Conservation (phyloP, 305 asterid genomes). For the Plantago lanceolata region DNA sequence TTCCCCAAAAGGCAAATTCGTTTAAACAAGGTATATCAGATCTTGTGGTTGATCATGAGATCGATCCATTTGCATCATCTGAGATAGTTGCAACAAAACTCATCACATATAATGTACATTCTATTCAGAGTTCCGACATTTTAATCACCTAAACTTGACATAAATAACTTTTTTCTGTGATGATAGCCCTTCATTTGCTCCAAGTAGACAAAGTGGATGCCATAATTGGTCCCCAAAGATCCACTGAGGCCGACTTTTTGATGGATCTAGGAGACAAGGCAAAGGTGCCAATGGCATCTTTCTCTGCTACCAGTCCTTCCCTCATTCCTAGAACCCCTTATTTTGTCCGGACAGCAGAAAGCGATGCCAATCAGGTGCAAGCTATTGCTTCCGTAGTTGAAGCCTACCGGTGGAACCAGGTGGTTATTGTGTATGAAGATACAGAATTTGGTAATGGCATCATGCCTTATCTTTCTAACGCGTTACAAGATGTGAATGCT, state of each 20-base stretch:
- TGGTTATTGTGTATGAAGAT: constrained; percentile 38
- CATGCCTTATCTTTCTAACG: constrained; percentile 19
- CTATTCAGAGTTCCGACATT: too few species aligned
- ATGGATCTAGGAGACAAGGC: constrained; percentile 48
- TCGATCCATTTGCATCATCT: too few species aligned
- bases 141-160: too few species aligned
- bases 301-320: constrained; percentile 52
- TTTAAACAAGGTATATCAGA: too few species aligned
- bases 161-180: too few species aligned
- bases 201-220: constrained; percentile 39
- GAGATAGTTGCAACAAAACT: too few species aligned
- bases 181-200: constrained; percentile 37
- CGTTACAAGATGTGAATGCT: constrained; percentile 19
- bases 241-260: constrained; percentile 41
- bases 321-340: constrained; percentile 33
- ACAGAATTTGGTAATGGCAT: constrained; percentile 45
- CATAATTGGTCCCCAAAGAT: constrained; percentile 50
- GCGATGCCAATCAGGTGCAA: constrained; percentile 40
- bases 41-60: too few species aligned
- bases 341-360: constrained; percentile 39
- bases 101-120: too few species aligned
- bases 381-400: constrained; percentile 41
- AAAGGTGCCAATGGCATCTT: constrained; percentile 44
- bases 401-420: constrained; percentile 40
- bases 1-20: too few species aligned